These are phyloP conservation scores for Annulohypoxylon maeteangense DNA, from an alignment of 495 filamentous ascomycete species.

Conservation along the genomic window DNA sequence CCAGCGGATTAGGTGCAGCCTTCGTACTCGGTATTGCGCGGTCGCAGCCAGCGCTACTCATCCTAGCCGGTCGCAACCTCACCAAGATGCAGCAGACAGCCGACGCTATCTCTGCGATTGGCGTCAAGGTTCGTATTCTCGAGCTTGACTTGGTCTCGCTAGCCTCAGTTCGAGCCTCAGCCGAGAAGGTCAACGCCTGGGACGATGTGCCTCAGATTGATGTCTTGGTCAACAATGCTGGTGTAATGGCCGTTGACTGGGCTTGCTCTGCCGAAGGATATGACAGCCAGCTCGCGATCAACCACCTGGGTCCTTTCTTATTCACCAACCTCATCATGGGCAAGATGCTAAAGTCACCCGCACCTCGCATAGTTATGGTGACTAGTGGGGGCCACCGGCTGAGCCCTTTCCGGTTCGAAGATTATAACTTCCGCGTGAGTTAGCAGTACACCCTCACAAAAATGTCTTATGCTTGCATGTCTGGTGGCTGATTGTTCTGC, in stretches of 20 bases:
- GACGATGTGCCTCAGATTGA: constrained; percentile 48
- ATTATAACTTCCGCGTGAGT: constrained; percentile 54
- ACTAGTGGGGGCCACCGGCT: constrained; percentile 52
- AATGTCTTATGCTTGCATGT: background rate
- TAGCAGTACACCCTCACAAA: background rate
- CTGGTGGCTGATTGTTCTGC: background rate
- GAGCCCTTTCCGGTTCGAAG: constrained; percentile 54
- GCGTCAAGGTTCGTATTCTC: constrained; percentile 23
- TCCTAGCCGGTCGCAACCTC: constrained; percentile 42
- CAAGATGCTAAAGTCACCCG: constrained; percentile 50
- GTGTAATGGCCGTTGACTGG: constrained; percentile 55
- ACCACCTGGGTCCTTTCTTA: constrained; percentile 62
- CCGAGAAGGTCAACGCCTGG: constrained; percentile 36
- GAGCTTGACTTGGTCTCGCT: constrained; percentile 29
- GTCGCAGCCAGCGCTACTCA: constrained; percentile 38
- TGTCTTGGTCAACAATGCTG: constrained; percentile 41
- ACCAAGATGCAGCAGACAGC: constrained; percentile 32
- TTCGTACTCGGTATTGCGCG: constrained; percentile 47
- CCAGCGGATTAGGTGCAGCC: constrained; percentile 47
- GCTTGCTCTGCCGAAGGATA: constrained; percentile 53
- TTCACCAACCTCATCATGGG: constrained; percentile 60
- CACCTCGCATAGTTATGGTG: constrained; percentile 46
- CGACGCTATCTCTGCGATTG: constrained; percentile 24
- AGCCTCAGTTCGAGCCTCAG: constrained; percentile 23
- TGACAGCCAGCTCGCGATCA: constrained; percentile 60